Evolutionary conservation across 257 asterid species (phyloP).

Genomic region (Gentiana straminea): DNA sequence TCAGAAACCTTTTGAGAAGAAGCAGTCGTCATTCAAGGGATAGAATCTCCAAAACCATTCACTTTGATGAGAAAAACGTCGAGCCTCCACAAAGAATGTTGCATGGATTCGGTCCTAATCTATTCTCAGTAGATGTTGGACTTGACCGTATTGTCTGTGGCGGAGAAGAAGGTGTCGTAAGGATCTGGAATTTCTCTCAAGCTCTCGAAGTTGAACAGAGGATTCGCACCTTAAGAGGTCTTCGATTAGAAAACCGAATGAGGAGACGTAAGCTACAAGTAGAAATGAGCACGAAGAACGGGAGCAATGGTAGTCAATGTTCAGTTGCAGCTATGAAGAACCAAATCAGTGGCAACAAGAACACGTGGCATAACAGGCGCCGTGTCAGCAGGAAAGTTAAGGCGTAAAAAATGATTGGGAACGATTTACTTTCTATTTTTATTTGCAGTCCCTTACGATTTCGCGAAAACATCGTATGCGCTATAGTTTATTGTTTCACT

Average conservation of each 20-base stretch:
- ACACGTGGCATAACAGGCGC: conserved; percentile 61
- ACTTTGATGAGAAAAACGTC: conserved; percentile 29
- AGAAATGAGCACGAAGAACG: conserved; percentile 34
- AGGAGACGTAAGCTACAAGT: conserved; percentile 58
- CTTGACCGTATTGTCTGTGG: conserved; percentile 78
- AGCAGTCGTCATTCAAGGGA: conserved; percentile 17
- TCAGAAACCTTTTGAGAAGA: conserved; percentile 57
- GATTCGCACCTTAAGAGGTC: conserved; percentile 37
- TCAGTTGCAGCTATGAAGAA: conserved; percentile 73
- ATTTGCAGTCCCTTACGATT: conserved; percentile 8
- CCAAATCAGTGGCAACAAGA: conserved; percentile 50
- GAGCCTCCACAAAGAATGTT: conserved; percentile 92
- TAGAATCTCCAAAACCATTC: conserved; percentile 17
- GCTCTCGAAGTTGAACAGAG: conserved; percentile 74
- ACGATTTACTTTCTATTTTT: conserved; percentile 13
- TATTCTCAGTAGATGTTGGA: conserved; percentile 66
- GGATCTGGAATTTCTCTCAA: conserved; percentile 88
- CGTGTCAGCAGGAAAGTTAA: conserved; percentile 64
- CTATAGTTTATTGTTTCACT: neutral
- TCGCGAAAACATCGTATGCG: neutral
- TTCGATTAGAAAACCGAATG: conserved; percentile 67
- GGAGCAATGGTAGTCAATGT: conserved; percentile 52
- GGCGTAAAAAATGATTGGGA: too few relatives aligned
- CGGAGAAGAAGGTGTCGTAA: conserved; percentile 87
- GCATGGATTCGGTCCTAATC: conserved; percentile 66